Evolutionary conservation across 495 filamentous ascomycete genomes (phyloP), one percentile per base, ranked within the genome.

Genomic region (Hypomontagnella monticulosa): DNA sequence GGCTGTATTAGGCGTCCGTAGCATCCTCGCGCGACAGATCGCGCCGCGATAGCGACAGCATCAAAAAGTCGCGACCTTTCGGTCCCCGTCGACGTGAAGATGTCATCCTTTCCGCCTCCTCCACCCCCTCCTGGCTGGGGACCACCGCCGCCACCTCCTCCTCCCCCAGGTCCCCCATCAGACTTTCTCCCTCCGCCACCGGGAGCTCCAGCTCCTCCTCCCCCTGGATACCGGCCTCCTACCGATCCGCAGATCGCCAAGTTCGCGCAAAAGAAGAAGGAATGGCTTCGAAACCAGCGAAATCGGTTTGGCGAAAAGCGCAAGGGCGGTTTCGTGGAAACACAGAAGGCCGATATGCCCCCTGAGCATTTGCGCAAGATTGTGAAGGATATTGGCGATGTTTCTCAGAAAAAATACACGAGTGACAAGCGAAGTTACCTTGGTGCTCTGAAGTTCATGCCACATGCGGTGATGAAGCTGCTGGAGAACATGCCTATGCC

Each of bases 401-500:
- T 99, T 41, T 97, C 93, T 44, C 96, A 99, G 78, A 97, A 97
- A 81, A 99, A 98, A 77, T 98, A 97, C 82, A 97, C 91, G 72
- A 97, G 89, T 72, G 96, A 99, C 81, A 99, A 99, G 83, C 88
- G 96, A 57, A 96, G 92, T 75, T 99, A 99, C 79, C 85, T 99
- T 20, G 96, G 96, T 50, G 94, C 96, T 41, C 77, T 99, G 63
- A 99, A 99, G 79, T 99, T 97, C 77, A 99, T 99, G 96, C 96
- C 96, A 1, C 96, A 99, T 74, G 96, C 96, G n/a, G 96, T 99
- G 8, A 77, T 99, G 80, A 99, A 99, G 82, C 86, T 99, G 15
- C 72, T 99, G 57, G 96, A 99, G 83, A 99, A 99, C 73, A 99
- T 99, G 96, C 96, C 96, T 7, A 99, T 99, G 96, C 96, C 96